These are phyloP conservation scores for Trichoderma sp. DNA, from an alignment of 2,329 filamentous ascomycete genomes.

Conservation along the genomic window DNA sequence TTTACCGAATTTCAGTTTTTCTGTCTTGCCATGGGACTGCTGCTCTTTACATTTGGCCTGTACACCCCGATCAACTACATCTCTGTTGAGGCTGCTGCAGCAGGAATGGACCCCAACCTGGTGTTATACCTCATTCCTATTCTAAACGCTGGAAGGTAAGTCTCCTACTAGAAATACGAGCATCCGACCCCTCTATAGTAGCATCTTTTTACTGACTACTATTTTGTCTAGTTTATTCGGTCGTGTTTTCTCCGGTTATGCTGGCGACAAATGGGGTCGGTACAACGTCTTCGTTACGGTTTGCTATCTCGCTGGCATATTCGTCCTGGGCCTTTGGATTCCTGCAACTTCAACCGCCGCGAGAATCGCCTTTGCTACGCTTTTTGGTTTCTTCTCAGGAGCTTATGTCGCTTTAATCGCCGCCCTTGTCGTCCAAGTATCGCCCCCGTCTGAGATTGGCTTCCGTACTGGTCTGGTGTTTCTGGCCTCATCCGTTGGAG, in stretches of 20 bases:
- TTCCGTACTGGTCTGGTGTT: conserved; percentile 45
- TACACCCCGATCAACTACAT: conserved; percentile 37
- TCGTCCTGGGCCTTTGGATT: conserved; percentile 42
- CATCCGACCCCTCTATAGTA: neutral
- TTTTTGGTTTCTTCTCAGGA: conserved; percentile 42
- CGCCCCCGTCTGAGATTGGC: conserved; percentile 44
- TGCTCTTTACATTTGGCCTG: conserved; percentile 37
- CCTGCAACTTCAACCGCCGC: conserved; percentile 31
- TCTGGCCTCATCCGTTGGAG: conserved; percentile 55
- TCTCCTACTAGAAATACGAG: neutral
- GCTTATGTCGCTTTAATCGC: conserved; percentile 36
- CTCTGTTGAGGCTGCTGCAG: conserved; percentile 26
- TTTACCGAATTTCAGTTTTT: conserved; percentile 34
- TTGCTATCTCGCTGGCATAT: conserved; percentile 39
- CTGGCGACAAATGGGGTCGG: conserved; percentile 31
- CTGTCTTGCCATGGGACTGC: conserved; percentile 31
- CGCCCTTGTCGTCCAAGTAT: conserved; percentile 49
- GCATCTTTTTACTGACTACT: neutral
- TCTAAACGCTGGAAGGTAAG: conserved; percentile 29
- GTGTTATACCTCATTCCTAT: conserved; percentile 30
- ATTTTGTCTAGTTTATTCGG: conserved; percentile 27
- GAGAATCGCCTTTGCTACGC: conserved; percentile 34
- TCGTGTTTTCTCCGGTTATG: conserved; percentile 27
- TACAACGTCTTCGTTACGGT: conserved; percentile 44
- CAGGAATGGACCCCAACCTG: conserved; percentile 25